phyloP scores from a whole-genome alignment of 495 filamentous ascomycete species.

The Rhizodiscina lignyota region DNA sequence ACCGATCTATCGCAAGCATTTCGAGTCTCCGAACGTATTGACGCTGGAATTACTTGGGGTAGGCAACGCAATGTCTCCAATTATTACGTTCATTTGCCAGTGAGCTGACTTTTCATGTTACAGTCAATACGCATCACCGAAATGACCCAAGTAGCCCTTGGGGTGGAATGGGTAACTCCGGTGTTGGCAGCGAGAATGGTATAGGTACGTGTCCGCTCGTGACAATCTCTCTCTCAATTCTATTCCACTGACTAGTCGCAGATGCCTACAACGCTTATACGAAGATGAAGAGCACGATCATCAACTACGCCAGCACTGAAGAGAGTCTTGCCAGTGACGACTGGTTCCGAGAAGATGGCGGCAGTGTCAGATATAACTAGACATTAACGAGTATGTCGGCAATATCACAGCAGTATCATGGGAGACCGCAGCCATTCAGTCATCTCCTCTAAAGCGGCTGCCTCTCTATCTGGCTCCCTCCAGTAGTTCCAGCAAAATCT shows the following conservation, averaged over 20 bases:
- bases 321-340: conserved; percentile 13
- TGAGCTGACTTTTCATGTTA: not conserved
- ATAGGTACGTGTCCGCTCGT: conserved; percentile 11
- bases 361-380: conserved; percentile 14
- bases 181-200: conserved; percentile 41
- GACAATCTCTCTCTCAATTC: not conserved
- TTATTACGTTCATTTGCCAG: no score
- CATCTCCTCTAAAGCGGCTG: no score
- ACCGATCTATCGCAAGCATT: conserved; percentile 39
- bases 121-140: conserved; percentile 42
- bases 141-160: conserved; percentile 45
- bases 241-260: conserved; percentile 1
- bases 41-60: conserved; percentile 42
- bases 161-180: conserved; percentile 39
- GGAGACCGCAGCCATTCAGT: no score
- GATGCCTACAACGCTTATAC: conserved; percentile 42
- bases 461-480: no score
- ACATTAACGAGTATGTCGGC: no score
- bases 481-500: no score
- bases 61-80: not conserved
- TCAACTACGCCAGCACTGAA: conserved; percentile 30
- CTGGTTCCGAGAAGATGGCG: conserved; percentile 16
- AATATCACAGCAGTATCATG: no score
- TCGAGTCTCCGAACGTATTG: conserved; percentile 36
- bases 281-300: conserved; percentile 38